These are phyloP conservation scores for Colletotrichum camelliae DNA, from an alignment of 2,329 filamentous ascomycete species.

Conservation along the genomic window DNA sequence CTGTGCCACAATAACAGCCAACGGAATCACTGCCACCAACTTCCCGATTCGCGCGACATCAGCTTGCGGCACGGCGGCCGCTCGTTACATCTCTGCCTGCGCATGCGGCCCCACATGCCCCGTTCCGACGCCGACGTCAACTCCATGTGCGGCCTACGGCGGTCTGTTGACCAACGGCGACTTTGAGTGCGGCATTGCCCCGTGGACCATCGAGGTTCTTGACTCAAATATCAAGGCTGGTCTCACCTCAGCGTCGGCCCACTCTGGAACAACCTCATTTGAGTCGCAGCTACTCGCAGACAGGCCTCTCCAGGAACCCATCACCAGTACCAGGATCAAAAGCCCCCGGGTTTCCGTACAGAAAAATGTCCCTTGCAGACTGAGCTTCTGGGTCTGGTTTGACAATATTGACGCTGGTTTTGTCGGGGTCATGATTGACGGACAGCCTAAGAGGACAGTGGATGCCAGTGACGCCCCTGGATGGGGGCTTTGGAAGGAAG, in stretches of 20 bases:
- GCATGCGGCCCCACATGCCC: slow-evolving; percentile 24
- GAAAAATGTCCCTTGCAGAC: not conserved
- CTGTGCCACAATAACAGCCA: slow-evolving; percentile 26
- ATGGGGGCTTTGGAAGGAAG: slow-evolving; percentile 2
- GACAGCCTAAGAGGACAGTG: not conserved
- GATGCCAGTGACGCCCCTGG: not conserved
- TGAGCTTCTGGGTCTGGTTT: not conserved
- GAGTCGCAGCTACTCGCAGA: not conserved
- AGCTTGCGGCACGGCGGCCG: slow-evolving; percentile 23
- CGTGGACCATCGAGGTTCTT: slow-evolving; percentile 24
- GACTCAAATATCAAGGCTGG: slow-evolving; percentile 7
- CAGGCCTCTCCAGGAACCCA: not conserved
- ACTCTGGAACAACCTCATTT: not conserved
- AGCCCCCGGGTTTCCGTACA: not conserved
- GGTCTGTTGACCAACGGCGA: slow-evolving; percentile 6
- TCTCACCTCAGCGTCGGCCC: not conserved
- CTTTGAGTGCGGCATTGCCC: slow-evolving; percentile 1
- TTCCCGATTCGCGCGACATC: slow-evolving; percentile 23
- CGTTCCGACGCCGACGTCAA: slow-evolving; percentile 8
- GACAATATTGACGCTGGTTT: not conserved
- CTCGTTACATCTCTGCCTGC: slow-evolving; percentile 26
- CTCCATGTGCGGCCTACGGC: not conserved
- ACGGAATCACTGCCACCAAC: slow-evolving; percentile 23
- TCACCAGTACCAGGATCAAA: not conserved
- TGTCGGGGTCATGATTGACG: not conserved